Evolutionary conservation across 257 asterid species (phyloP), one percentile per base, ranked within the genome.

Genomic region (Solanum gandarillasii): DNA sequence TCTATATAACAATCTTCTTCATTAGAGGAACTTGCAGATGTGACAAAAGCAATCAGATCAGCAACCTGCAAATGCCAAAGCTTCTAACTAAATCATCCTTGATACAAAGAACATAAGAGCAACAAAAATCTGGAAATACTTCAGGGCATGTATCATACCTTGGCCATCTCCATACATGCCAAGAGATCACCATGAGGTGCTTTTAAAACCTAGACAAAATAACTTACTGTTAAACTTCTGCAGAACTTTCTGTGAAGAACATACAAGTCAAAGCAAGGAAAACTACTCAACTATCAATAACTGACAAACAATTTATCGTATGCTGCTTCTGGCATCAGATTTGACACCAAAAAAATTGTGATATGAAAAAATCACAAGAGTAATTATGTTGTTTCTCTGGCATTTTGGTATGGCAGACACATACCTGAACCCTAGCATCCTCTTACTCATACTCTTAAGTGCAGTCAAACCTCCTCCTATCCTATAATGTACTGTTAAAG

Each of bases 131-230:
- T 48, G 55, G 23, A 62, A 46, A 39, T 27, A 14, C 35, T 34
- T 58, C 78, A 34, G 5, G 36, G 85, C 75, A 65, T 60, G 74
- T 27, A 52, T 71, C 92, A 88, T 91, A 97, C 99, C 99, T 97
- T 97, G 78, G 98, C 99, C 98, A 96, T 94, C 92, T 97, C 99
- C 96, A 97, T 92, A 94, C 99, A 97, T 20, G 98, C 88, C 89
- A 93, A 88, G 87, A 97, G 87, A 93, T 97, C 96, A 75, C 98
- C 96, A 90, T 94, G 94, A 52, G 98, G 99, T 23, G 99, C 99
- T 93, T 94, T 94, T 90, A 97, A 90, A 87, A 97, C 95, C 99
- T 96, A 88, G 86, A 81, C 41, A 88, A 88, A 55, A 71, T 27
- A 88, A 90, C n/a, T 72, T 55, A 34, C 78, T 12, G 83, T 90